Conservation (phyloP, 305 asterid species). For the Ilex paraguariensis region DNA sequence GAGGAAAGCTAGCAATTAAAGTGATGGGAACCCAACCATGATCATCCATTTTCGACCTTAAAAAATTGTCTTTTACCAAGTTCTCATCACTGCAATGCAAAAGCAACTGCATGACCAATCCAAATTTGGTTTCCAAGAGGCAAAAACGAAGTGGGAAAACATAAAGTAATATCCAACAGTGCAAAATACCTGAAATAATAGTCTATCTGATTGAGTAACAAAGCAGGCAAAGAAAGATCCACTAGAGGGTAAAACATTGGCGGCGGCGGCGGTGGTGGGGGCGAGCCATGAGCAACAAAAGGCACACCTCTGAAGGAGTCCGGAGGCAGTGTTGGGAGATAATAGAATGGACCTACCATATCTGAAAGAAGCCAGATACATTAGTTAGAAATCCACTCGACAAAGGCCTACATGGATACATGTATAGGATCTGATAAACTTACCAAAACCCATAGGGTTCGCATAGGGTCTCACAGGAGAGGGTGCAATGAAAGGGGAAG, state of each 20-base stretch:
- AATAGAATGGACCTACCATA: slow-evolving; percentile 44
- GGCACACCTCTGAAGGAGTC: slow-evolving; percentile 59
- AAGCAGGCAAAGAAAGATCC: slow-evolving; percentile 37
- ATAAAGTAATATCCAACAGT: not conserved
- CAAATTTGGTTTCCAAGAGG: too few species aligned
- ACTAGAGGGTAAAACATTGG: slow-evolving; percentile 28
- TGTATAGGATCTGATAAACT: slow-evolving; percentile 14
- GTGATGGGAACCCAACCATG: slow-evolving; percentile 81
- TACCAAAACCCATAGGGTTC: slow-evolving; percentile 65
- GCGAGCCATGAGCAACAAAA: slow-evolving; percentile 30
- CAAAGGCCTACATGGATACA: not conserved
- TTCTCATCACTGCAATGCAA: slow-evolving; percentile 57
- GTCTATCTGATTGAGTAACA: slow-evolving; percentile 66
- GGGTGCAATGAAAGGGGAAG: slow-evolving; percentile 41
- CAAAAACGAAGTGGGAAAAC: slow-evolving; percentile 9
- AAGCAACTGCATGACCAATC: not conserved
- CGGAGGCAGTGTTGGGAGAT: slow-evolving; percentile 50
- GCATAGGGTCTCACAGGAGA: slow-evolving; percentile 54
- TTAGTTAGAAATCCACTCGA: slow-evolving; percentile 8
- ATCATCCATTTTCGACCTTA: slow-evolving; percentile 73
- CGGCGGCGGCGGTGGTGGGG: slow-evolving; percentile 32
- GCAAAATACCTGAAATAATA: slow-evolving; percentile 73
- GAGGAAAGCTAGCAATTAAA: slow-evolving; percentile 64
- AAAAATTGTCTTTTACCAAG: slow-evolving; percentile 59
- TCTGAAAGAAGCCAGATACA: slow-evolving; percentile 28